Conservation (phyloP, 768 basidiomycete genomes). For the Cystofilobasidium capitatum region DNA sequence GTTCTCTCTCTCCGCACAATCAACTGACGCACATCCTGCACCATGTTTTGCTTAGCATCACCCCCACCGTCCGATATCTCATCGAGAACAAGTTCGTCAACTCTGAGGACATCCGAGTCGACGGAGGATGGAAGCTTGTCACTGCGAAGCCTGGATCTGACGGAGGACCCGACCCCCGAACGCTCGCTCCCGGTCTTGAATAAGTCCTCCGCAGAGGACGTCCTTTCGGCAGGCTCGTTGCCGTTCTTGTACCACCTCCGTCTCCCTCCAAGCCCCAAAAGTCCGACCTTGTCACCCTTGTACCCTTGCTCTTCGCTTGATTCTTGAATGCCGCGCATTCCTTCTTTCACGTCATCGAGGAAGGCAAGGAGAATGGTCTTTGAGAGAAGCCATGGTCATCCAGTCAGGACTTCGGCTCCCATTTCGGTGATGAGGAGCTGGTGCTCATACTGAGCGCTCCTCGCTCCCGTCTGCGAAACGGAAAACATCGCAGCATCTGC, state of each 20-base stretch:
- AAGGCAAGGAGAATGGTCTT: too few species aligned
- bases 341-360: too few species aligned
- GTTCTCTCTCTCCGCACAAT: too few species aligned
- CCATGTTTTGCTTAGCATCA: too few species aligned
- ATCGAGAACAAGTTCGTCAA: constrained; percentile 21
- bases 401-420: constrained; percentile 70
- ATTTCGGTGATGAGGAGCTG: constrained; percentile 71
- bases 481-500: background rate
- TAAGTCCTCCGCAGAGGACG: too few species aligned
- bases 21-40: too few species aligned
- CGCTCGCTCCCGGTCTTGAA: background rate
- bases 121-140: constrained; percentile 32
- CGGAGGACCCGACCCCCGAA: background rate
- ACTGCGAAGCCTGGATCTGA: background rate
- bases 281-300: too few species aligned
- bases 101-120: constrained; percentile 16
- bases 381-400: constrained; percentile 28
- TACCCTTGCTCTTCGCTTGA: too few species aligned
- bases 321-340: too few species aligned
- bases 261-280: too few species aligned
- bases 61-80: background rate
- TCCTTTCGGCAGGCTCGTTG: too few species aligned
- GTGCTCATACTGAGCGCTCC: constrained; percentile 79
- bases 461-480: constrained; percentile 56
- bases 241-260: too few species aligned